phyloP scores from a whole-genome alignment of 2,329 filamentous ascomycete genomes.

The Colletotrichum euphorbiae region DNA sequence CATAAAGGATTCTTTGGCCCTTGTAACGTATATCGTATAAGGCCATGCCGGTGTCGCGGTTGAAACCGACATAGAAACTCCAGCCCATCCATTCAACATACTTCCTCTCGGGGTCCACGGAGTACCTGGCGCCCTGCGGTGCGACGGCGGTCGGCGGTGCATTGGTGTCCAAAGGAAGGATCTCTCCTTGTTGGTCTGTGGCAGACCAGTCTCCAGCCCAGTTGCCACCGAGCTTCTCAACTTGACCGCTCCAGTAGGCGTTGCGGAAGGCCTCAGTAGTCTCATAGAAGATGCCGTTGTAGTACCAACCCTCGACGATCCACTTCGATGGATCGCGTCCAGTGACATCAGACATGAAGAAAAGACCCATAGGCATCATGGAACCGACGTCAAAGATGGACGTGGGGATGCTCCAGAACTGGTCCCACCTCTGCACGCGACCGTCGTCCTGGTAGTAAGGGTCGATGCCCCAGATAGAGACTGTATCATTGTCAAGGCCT shows the following conservation, averaged over 20 bases:
- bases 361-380: conserved; percentile 59
- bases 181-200: conserved; percentile 54
- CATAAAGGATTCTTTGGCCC: conserved; percentile 66
- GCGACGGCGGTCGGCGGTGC: conserved; percentile 44
- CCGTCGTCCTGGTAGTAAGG: conserved; percentile 56
- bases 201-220: conserved; percentile 60
- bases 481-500: conserved; percentile 55
- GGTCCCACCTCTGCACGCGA: conserved; percentile 60
- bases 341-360: conserved; percentile 59
- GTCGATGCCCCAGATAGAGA: conserved; percentile 55
- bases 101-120: conserved; percentile 54
- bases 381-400: conserved; percentile 56
- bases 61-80: conserved; percentile 64
- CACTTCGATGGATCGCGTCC: conserved; percentile 63
- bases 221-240: conserved; percentile 60
- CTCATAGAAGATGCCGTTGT: conserved; percentile 64
- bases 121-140: conserved; percentile 54
- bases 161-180: conserved; percentile 49
- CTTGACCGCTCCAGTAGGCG: conserved; percentile 55
- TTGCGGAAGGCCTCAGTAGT: conserved; percentile 59
- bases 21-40: conserved; percentile 66
- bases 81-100: conserved; percentile 65
- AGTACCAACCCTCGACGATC: conserved; percentile 64
- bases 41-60: conserved; percentile 59
- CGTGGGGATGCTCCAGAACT: conserved; percentile 55